These are phyloP conservation scores for Lentinula lateritia DNA, from an alignment of 768 basidiomycete species.

Conservation along the genomic window DNA sequence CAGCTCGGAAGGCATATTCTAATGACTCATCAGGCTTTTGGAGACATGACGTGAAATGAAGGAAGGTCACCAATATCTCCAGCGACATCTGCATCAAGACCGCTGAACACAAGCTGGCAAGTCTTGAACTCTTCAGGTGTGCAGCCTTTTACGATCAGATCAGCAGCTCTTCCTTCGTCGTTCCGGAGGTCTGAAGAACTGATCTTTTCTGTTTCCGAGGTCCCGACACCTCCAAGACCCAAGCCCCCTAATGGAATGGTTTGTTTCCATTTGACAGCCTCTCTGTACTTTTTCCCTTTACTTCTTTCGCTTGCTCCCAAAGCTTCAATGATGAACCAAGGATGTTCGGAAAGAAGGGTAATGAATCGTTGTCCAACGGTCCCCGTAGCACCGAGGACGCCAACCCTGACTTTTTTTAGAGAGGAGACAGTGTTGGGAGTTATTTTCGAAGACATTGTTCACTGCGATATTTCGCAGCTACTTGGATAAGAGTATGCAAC, in stretches of 20 bases:
- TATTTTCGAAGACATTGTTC: not conserved
- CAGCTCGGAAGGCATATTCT: constrained; percentile 84
- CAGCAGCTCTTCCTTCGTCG: constrained; percentile 22
- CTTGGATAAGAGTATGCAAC: not conserved
- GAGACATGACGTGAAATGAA: not conserved
- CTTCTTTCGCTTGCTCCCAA: constrained; percentile 88
- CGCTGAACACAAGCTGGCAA: constrained; percentile 88
- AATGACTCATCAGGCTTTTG: constrained; percentile 5
- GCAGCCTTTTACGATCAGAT: constrained; percentile 72
- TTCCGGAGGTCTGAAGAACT: constrained; percentile 30
- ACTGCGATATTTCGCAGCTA: not conserved
- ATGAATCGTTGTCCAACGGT: constrained; percentile 97
- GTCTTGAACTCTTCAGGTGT: constrained; percentile 68
- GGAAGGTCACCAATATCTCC: constrained; percentile 78
- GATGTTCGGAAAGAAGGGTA: constrained; percentile 78
- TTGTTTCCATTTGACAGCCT: constrained; percentile 88
- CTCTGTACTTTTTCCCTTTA: constrained; percentile 74
- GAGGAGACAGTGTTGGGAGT: not conserved
- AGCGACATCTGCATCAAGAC: constrained; percentile 92
- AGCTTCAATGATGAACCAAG: constrained; percentile 82
- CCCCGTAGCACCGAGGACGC: constrained; percentile 84
- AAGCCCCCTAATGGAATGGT: constrained; percentile 45
- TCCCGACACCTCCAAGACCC: constrained; percentile 2
- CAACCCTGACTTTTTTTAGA: constrained; percentile 36
- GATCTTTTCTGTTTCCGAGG: not conserved